A percentile compares a stretch with the other conserved stretches of the same genome.
These are phyloP conservation scores for Penicillium sp. DNA, from an alignment of 2,329 filamentous ascomycete species.

Conservation along the genomic window DNA sequence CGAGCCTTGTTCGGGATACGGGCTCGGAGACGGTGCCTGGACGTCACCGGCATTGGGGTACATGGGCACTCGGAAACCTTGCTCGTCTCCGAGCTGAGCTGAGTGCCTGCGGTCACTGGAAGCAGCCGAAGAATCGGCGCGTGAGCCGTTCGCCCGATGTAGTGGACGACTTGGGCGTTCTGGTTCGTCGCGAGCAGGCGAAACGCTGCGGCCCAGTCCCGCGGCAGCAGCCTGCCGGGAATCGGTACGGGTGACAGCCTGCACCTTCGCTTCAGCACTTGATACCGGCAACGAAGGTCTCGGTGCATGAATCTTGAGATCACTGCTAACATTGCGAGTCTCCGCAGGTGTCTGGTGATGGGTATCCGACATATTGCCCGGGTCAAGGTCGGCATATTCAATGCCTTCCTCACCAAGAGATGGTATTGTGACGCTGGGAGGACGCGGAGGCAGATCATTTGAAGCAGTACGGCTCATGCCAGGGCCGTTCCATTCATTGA, in stretches of 20 bases:
- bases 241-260: slow-evolving; percentile 83
- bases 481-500: slow-evolving; percentile 65
- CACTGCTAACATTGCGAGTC: slow-evolving; percentile 73
- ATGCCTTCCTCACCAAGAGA: slow-evolving; percentile 84
- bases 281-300: slow-evolving; percentile 79
- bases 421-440: slow-evolving; percentile 77
- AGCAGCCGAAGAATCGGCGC: slow-evolving; percentile 47
- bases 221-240: slow-evolving; percentile 82
- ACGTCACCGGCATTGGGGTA: slow-evolving; percentile 90
- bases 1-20: slow-evolving; percentile 49
- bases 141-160: slow-evolving; percentile 60
- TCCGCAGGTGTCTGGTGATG: slow-evolving; percentile 60
- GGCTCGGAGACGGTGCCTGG: slow-evolving; percentile 84
- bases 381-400: slow-evolving; percentile 71
- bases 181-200: slow-evolving; percentile 51
- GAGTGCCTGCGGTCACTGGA: slow-evolving; percentile 57
- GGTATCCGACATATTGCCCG: slow-evolving; percentile 46
- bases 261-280: slow-evolving; percentile 80
- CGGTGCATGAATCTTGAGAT: slow-evolving; percentile 84
- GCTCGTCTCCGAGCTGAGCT: slow-evolving; percentile 66
- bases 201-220: slow-evolving; percentile 66
- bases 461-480: slow-evolving; percentile 34
- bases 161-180: slow-evolving; percentile 56
- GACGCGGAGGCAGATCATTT: slow-evolving; percentile 52
- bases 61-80: slow-evolving; percentile 95